phyloP scores from a whole-genome alignment of 108 stramenopile species.

The Fragilariopsis cylindrus region DNA sequence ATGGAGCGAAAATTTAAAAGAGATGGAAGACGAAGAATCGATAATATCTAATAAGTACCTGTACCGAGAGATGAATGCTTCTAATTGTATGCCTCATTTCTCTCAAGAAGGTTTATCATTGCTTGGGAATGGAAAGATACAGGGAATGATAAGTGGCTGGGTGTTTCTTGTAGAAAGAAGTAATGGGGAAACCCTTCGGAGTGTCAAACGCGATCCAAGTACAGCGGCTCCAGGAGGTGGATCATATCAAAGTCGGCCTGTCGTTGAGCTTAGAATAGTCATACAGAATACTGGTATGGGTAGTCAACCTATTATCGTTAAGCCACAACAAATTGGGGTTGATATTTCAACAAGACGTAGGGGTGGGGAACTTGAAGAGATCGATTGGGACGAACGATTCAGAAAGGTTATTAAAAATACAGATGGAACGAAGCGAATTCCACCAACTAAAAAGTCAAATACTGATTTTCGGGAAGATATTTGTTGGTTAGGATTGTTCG shows the following conservation, averaged over 20 bases:
- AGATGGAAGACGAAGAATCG: conserved; percentile 42
- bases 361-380: conserved; percentile 71
- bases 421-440: conserved; percentile 40
- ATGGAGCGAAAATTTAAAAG: conserved; percentile 64
- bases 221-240: conserved; percentile 4
- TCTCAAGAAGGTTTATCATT: conserved; percentile 35
- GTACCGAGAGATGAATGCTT: conserved; percentile 63
- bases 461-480: conserved; percentile 42
- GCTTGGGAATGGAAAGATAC: conserved; percentile 59
- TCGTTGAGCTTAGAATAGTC: conserved; percentile 74
- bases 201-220: conserved; percentile 41
- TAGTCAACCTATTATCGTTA: conserved; percentile 39
- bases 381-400: conserved; percentile 73
- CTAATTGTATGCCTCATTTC: conserved; percentile 65
- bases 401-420: conserved; percentile 44
- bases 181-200: conserved; percentile 84
- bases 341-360: conserved; percentile 82
- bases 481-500: conserved; percentile 59
- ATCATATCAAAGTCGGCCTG: conserved; percentile 44
- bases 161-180: conserved; percentile 74
- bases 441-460: conserved; percentile 5
- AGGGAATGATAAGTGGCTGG: conserved; percentile 66
- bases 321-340: conserved; percentile 64
- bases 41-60: conserved; percentile 25
- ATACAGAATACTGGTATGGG: conserved; percentile 76